Percentiles rank a stretch among this genome's conserved stretches.
These are phyloP conservation scores for Euphrasia confusa DNA, from an alignment of 257 asterid species.

Conservation along the genomic window DNA sequence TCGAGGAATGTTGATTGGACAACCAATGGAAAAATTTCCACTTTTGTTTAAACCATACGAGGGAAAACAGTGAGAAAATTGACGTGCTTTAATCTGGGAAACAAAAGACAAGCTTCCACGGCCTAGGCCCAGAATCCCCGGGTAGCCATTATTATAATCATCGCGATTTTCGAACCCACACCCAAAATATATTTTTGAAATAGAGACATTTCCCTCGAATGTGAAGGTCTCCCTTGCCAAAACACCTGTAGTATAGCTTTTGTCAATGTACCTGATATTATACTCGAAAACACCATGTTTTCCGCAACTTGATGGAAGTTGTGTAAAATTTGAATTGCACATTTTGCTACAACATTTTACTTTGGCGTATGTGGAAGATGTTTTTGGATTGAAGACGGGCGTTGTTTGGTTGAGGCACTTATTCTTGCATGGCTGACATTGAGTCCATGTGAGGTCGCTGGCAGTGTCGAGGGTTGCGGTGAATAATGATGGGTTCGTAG, in stretches of 20 bases:
- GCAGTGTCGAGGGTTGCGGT: too few species aligned
- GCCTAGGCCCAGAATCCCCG: constrained; percentile 57
- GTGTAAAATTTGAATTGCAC: too few species aligned
- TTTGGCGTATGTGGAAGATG: too few species aligned
- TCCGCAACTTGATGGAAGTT: too few species aligned
- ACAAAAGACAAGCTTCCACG: constrained; percentile 52
- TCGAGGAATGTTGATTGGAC: constrained; percentile 16
- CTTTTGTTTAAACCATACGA: constrained; percentile 32
- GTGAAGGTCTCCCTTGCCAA: constrained; percentile 51
- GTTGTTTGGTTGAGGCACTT: too few species aligned
- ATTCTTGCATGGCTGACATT: too few species aligned
- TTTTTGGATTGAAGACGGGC: too few species aligned
- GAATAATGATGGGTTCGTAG: too few species aligned
- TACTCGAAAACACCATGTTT: too few species aligned
- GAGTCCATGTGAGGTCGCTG: too few species aligned
- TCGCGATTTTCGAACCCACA: constrained; percentile 47
- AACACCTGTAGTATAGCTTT: constrained; percentile 25
- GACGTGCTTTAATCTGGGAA: constrained; percentile 46
- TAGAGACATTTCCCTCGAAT: constrained; percentile 27
- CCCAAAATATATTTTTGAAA: constrained; percentile 43
- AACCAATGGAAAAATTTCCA: constrained; percentile 48
- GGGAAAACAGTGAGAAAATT: constrained; percentile 52
- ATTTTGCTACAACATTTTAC: too few species aligned
- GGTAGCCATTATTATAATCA: not conserved
- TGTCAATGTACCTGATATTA: not conserved